Evolutionary conservation across 2,329 filamentous ascomycete species (phyloP).

Genomic region (Hirsutella rhossiliensis): DNA sequence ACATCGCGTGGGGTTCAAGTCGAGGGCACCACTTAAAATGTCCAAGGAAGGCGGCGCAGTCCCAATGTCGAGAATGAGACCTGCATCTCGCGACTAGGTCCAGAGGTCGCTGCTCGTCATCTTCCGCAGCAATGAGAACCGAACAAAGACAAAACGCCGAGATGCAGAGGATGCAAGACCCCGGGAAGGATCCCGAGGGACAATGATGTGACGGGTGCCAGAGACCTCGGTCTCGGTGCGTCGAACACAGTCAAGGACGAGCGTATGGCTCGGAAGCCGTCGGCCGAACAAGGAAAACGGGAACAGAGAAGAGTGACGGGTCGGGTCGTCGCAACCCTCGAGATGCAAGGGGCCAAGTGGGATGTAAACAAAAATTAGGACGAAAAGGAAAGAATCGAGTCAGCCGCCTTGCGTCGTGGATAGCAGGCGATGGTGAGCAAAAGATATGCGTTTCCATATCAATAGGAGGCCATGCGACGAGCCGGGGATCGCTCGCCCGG

Average conservation of each 20-base stretch:
- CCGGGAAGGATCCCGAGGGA: neutral
- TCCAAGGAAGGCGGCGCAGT: too few relatives aligned
- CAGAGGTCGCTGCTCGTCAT: constrained; percentile 1
- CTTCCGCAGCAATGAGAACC: constrained; percentile 9
- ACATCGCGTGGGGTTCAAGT: too few relatives aligned
- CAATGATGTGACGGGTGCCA: neutral
- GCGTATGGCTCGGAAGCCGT: neutral
- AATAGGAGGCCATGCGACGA: constrained; percentile 55
- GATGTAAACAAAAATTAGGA: too few relatives aligned
- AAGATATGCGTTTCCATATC: constrained; percentile 10
- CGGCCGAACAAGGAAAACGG: too few relatives aligned
- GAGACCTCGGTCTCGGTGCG: neutral
- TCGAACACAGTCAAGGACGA: neutral
- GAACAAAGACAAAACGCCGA: constrained; percentile 9
- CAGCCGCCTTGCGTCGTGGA: too few relatives aligned
- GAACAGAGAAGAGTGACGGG: too few relatives aligned
- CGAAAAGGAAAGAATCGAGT: too few relatives aligned
- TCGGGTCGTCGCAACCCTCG: too few relatives aligned
- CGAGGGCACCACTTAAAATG: too few relatives aligned
- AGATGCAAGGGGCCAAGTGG: too few relatives aligned
- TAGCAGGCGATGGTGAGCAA: too few relatives aligned
- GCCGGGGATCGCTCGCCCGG: constrained; percentile 37
- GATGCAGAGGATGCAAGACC: constrained; percentile 2
- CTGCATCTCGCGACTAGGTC: neutral
- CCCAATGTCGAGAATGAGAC: too few relatives aligned